Base-by-base conservation (phyloP, 2,329 filamentous ascomycete genomes). In the Alternaria atra region DNA sequence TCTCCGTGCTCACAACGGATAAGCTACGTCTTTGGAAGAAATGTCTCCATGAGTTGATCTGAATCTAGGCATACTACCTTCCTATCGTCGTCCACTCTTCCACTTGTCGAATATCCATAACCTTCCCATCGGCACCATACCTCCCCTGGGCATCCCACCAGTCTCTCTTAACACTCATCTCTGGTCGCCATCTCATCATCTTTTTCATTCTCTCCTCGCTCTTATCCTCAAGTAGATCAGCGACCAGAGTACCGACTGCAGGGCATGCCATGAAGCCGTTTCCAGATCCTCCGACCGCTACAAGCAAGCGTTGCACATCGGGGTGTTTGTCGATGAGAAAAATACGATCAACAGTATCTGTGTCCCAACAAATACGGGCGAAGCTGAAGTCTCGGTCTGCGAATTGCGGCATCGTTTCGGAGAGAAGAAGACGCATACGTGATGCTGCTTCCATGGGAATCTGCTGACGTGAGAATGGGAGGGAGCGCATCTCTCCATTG, bases 281-380 rank as follows among this genome's bases (percentile, higher is more conserved):
- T 1, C 84, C 84, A 30, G 82, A 84, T 0, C 80, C 85, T 6
- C 85, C 85, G 4, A 83, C 80, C 4, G 82, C 85, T 15, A 87
- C 66, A 3, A 84, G 69, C 23, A 86, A 67, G 27, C 77, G 80
- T 35, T 71, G 62, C 52, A 80, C 73, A 13, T 80, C 73, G 0
- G 84, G 83, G 70, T 87, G 84, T 30, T 73, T 72, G 53, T 82
- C 81, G 55, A 87, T 85, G 17, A 87, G 69, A 56, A 86, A 87
- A 20, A 82, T 77, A 3, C 84, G 80, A 68, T 87, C 84, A 0
- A 82, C 80, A 0, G 85, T 87, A 65, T 87, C 85, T 0, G 84
- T 81, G 66, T 85, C 85, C 85, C 85, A 87, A 73, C 85, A 87
- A 32, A 87, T 82, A 15, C 84, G 77, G 7, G 83, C 83, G 61